These are phyloP conservation scores for Coemansia umbellata DNA, from an alignment of 192 early-diverging fungal genomes.

Conservation along the genomic window DNA sequence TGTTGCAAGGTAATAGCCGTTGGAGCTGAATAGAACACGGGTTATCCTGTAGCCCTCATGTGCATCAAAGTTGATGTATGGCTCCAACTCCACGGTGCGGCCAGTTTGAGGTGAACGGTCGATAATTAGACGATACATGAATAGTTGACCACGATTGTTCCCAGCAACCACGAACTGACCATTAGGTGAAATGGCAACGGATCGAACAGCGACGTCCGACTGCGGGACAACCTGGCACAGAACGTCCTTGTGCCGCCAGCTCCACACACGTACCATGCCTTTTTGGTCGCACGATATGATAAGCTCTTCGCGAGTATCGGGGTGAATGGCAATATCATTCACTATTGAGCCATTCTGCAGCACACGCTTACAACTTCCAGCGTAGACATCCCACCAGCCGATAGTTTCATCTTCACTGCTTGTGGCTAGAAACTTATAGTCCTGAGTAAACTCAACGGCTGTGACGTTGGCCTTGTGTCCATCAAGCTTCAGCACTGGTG, in stretches of 20 bases:
- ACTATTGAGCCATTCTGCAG: slow-evolving; percentile 41
- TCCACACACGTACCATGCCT: slow-evolving; percentile 40
- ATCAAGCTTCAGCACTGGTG: slow-evolving; percentile 43
- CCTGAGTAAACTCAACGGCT: slow-evolving; percentile 45
- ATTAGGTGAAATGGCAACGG: slow-evolving; percentile 43
- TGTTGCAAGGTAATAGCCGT: slow-evolving; percentile 36
- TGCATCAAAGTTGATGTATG: slow-evolving; percentile 45
- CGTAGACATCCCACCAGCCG: slow-evolving; percentile 50
- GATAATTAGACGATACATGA: slow-evolving; percentile 44
- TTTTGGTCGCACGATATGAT: slow-evolving; percentile 48
- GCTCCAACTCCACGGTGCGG: slow-evolving; percentile 41
- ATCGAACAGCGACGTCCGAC: slow-evolving; percentile 34
- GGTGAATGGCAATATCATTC: slow-evolving; percentile 50
- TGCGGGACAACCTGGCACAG: slow-evolving; percentile 39
- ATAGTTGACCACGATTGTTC: slow-evolving; percentile 47
- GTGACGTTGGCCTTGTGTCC: slow-evolving; percentile 51
- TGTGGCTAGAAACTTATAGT: slow-evolving; percentile 47
- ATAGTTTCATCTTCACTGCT: slow-evolving; percentile 50
- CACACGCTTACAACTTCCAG: slow-evolving; percentile 35
- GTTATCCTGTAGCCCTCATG: slow-evolving; percentile 38
- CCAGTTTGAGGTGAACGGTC: slow-evolving; percentile 37
- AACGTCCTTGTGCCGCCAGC: slow-evolving; percentile 31
- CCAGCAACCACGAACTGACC: slow-evolving; percentile 46
- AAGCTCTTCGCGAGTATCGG: slow-evolving; percentile 42
- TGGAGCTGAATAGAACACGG: slow-evolving; percentile 38